Evolutionary conservation across 306 rosid genomes (phyloP), one percentile per base, ranked within the genome.

Genomic region (Trichosanthes truncata): DNA sequence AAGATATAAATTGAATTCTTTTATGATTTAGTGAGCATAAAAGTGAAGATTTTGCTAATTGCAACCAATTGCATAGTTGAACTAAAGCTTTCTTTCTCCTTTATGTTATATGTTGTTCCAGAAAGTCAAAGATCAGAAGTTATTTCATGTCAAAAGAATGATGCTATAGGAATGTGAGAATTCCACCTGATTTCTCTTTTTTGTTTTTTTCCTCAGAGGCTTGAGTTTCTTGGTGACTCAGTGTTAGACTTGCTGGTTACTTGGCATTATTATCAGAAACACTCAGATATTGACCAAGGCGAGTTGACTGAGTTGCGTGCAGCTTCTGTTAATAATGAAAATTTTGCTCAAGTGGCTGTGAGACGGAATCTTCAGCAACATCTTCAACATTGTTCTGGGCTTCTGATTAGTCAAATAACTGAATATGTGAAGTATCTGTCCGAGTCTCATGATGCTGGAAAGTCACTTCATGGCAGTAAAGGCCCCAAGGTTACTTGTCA

Each of bases 191-290:
- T 73, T 25, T 73, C 21, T 73, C 77, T 29, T 29, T 29, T 29
- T 48, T 23, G 23, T 71, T 78, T 55, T 84, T 9, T 83, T 80
- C 77, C 35, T 84, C 92, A 95, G 99, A 87, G 97, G 85, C 96
- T 95, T 51, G 98, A 95, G 82, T 95, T 90, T 90, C 97, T 95
- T 17, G 99, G 99, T 0, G 99, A 93, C 78, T 84, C 97, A 4
- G 97, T 93, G 41, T 84, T 95, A 87, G 99, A 93, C 89, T 79
- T 95, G 72, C 99, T 95, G 78, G 90, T 93, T 81, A 93, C 99
- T 65, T 63, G 91, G 92, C 82, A 95, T 86, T 91, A 93, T 76
- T 95, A 89, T 84, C 83, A 87, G 86, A 87, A 55, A 81, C 82
- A 91, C 83, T 68, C 78, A 53, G 91, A 90, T 82, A 82, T 91